Base-by-base conservation (phyloP, 179 eudicot species). In the Camellia oleifera region DNA sequence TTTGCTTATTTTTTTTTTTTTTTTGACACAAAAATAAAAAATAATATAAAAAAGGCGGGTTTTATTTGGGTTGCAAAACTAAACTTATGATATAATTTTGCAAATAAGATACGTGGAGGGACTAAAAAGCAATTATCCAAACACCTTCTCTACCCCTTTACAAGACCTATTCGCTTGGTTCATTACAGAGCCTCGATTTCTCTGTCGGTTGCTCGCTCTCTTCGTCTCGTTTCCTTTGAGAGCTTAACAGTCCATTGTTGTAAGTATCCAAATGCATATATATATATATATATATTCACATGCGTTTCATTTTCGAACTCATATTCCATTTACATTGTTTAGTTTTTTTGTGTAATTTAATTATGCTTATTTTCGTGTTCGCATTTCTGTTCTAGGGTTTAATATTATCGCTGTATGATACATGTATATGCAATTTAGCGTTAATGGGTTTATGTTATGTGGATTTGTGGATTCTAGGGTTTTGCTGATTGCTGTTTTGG, bases 81-180 rank as follows among this genome's bases (percentile, higher is more conserved):
- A 64, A 18, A 6, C 40, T 6, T 5, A 11, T 64, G 74, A 23
- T 54, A 32, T 32, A 32, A 66, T 65, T 65, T 13, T 7, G 7
- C 10, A 7, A 62, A 77, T 50, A 45, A 77, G 10, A 10, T 3
- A 72, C 20, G 32, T 15, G 13, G 54, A 45, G 53, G 81, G 81
- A 26, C 70, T 45, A 8, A 6, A 46, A 40, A 8, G 75, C 48
- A 82, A 82, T 82, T 78, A 78, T 78, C 84, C 69, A 12, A 82
- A 78, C 75, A 45, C 44, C n/a, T 32, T 20, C 5, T 46, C 45
- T 8, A 0, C 26, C 9, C 1, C 5, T 20, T 0, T 8, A 54
- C 32, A 32, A 6, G 67, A 69, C 60, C 72, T 10, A 8, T 0
- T 42, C 66, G 50, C 67, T 63, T 64, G 26, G 26, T 60, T 72